These are phyloP conservation scores for Nothophaeocryptopus gaeumannii DNA, from an alignment of 2,329 filamentous ascomycete species.

Conservation along the genomic window DNA sequence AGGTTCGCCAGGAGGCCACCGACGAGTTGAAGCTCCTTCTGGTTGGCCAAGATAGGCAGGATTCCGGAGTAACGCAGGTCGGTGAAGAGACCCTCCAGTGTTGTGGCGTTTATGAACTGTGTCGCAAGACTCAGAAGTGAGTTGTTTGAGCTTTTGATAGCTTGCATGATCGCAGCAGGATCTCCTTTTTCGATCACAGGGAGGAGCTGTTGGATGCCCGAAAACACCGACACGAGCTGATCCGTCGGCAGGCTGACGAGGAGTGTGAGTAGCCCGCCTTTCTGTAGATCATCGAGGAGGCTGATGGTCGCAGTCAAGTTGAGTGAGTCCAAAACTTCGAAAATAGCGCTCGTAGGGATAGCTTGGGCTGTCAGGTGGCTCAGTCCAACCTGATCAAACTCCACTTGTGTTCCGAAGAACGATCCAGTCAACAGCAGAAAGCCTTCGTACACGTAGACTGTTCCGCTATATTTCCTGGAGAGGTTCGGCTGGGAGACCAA, in stretches of 20 bases:
- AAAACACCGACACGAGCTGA: constrained; percentile 6
- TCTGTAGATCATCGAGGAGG: constrained; percentile 5
- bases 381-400: constrained; percentile 16
- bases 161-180: constrained; percentile 5
- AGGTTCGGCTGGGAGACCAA: constrained; percentile 17
- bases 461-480: constrained; percentile 15
- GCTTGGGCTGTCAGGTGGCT: constrained; percentile 1
- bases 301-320: constrained; percentile 14
- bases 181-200: constrained; percentile 12
- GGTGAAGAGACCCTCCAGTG: constrained; percentile 10
- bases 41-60: constrained; percentile 12
- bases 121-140: constrained; percentile 6
- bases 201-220: constrained; percentile 10
- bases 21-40: constrained; percentile 7
- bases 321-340: constrained; percentile 13
- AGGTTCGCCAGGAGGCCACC: constrained; percentile 13
- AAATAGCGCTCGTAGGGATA: constrained; percentile 4
- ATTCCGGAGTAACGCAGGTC: constrained; percentile 10
- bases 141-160: constrained; percentile 11
- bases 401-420: constrained; percentile 15
- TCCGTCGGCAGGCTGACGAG: constrained; percentile 8
- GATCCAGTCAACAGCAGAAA: constrained; percentile 17
- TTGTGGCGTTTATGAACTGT: neutral
- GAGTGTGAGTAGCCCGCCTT: constrained; percentile 9
- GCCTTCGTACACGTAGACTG: constrained; percentile 18